Evolutionary conservation across 805 yeast species (phyloP).

Genomic region (Saccharomycopsis fodiens): DNA sequence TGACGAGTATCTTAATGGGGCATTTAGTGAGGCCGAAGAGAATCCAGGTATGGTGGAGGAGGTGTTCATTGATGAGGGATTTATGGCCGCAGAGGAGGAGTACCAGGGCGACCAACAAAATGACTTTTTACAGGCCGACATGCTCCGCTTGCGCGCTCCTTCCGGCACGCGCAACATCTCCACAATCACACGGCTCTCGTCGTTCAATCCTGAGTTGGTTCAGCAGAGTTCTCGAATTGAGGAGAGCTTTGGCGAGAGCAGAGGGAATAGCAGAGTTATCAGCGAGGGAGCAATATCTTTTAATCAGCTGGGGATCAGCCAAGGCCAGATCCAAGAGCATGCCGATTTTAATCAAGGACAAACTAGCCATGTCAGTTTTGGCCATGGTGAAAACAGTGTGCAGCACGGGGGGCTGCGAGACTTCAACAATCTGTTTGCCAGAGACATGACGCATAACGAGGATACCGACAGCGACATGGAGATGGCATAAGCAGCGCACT

Average conservation of each 20-base stretch:
- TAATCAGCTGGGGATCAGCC: too few species aligned
- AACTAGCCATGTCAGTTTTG: too few species aligned
- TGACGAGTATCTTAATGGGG: slow-evolving; percentile 24
- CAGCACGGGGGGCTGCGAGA: too few species aligned
- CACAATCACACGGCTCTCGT: slow-evolving; percentile 19
- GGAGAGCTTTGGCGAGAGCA: too few species aligned
- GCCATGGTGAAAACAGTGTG: too few species aligned
- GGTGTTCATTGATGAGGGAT: slow-evolving; percentile 5
- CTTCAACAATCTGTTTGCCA: slow-evolving; percentile 12
- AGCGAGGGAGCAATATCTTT: too few species aligned
- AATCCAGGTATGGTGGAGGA: too few species aligned
- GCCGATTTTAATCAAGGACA: too few species aligned
- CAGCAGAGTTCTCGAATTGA: slow-evolving; percentile 3
- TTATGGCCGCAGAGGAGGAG: slow-evolving; percentile 19
- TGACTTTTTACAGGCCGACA: slow-evolving; percentile 4
- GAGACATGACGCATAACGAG: slow-evolving; percentile 14
- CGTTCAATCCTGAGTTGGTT: slow-evolving; percentile 5
- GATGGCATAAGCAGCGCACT: slow-evolving; percentile 7
- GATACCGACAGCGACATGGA: slow-evolving; percentile 17
- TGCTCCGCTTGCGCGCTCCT: slow-evolving; percentile 1
- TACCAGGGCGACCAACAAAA: slow-evolving; percentile 6
- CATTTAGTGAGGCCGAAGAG: slow-evolving; percentile 20
- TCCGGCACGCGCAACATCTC: slow-evolving; percentile 14
- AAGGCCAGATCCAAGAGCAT: too few species aligned
- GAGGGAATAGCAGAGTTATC: too few species aligned